A percentile compares a stretch with the other conserved stretches of the same genome.
Conservation (phyloP, 164 flowering plant species). For the Nymphaea thermarum region DNA sequence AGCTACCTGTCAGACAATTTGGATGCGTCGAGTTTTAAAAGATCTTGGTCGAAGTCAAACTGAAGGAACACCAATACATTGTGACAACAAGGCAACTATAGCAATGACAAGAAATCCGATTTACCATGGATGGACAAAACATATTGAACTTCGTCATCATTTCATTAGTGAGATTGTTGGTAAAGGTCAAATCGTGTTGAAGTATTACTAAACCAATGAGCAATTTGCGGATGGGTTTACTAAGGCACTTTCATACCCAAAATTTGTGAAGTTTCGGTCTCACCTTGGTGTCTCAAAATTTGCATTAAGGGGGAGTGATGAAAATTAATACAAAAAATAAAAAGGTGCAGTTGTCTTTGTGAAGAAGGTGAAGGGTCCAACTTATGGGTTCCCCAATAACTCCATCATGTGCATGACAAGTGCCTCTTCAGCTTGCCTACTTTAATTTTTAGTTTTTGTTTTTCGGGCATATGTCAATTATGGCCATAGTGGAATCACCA, state of each 20-base stretch:
- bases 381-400: too few species aligned
- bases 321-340: not conserved
- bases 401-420: too few species aligned
- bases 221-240: conserved; percentile 9
- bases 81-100: conserved; percentile 14
- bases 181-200: conserved; percentile 1
- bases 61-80: not conserved
- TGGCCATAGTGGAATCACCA: too few species aligned
- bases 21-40: conserved; percentile 7
- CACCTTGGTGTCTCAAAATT: not conserved
- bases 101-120: conserved; percentile 11
- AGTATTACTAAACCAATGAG: conserved; percentile 3
- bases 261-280: not conserved
- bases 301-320: not conserved
- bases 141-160: conserved; percentile 13
- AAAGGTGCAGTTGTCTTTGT: too few species aligned
- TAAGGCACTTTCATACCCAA: conserved; percentile 1
- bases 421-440: too few species aligned
- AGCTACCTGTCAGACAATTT: conserved; percentile 7
- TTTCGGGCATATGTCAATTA: too few species aligned
- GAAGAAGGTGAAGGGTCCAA: too few species aligned
- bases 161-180: conserved; percentile 6
- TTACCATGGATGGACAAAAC: conserved; percentile 13
- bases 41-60: conserved; percentile 7
- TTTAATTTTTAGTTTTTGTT: too few species aligned